These are phyloP conservation scores for Exophiala dermatitidis DNA, from an alignment of 2,329 filamentous ascomycete genomes.

Conservation along the genomic window DNA sequence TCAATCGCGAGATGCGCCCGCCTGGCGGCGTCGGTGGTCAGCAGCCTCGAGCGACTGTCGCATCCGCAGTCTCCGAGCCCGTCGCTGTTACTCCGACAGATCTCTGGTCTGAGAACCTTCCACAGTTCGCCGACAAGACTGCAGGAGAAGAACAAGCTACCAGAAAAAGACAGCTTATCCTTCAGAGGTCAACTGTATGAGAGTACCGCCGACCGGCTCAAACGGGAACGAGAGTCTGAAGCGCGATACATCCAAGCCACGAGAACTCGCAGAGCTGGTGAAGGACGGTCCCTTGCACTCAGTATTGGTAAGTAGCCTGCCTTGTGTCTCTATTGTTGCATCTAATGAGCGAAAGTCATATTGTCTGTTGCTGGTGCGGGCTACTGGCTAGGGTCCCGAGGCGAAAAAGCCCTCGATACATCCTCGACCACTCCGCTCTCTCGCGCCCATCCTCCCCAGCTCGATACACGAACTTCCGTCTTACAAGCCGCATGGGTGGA, in stretches of 20 bases:
- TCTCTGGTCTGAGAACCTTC: slow-evolving; percentile 6
- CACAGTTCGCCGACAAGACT: slow-evolving; percentile 9
- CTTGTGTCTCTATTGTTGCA: slow-evolving; percentile 11
- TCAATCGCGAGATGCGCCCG: slow-evolving; percentile 7
- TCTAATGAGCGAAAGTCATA: slow-evolving; percentile 37
- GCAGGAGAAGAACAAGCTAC: slow-evolving; percentile 8
- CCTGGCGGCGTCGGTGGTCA: slow-evolving; percentile 8
- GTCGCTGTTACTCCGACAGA: neutral
- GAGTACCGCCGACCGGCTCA: slow-evolving; percentile 52
- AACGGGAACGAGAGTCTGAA: slow-evolving; percentile 46
- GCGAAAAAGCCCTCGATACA: slow-evolving; percentile 41
- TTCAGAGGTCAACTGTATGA: slow-evolving; percentile 58
- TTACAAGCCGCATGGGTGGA: slow-evolving; percentile 60
- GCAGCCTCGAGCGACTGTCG: slow-evolving; percentile 6
- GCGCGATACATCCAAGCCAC: slow-evolving; percentile 29
- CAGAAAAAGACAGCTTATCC: slow-evolving; percentile 11
- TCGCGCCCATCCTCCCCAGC: slow-evolving; percentile 42
- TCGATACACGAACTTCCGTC: slow-evolving; percentile 51
- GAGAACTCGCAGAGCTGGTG: slow-evolving; percentile 2
- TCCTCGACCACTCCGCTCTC: slow-evolving; percentile 53
- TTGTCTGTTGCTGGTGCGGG: slow-evolving; percentile 46
- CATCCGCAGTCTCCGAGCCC: neutral
- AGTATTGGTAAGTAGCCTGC: slow-evolving; percentile 30
- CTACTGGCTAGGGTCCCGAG: slow-evolving; percentile 50
- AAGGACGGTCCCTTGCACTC: slow-evolving; percentile 18